Evolutionary conservation across 1,139 yeast genomes (phyloP).

Genomic region (Lodderomyces oxycetoniae): DNA sequence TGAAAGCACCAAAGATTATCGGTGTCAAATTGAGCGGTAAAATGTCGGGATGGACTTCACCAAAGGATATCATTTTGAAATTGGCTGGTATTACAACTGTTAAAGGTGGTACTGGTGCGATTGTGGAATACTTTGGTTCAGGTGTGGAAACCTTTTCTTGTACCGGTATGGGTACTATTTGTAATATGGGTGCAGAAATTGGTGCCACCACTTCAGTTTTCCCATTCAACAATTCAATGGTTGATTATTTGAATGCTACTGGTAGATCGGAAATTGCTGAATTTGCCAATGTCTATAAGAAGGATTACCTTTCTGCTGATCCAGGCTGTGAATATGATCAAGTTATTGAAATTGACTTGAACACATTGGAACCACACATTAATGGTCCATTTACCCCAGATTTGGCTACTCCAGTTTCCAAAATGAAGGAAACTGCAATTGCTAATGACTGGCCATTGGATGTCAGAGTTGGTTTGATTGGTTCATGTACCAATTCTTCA

Average conservation of each 20-base stretch:
- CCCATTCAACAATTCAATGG: constrained; percentile 93
- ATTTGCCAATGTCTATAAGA: constrained; percentile 69
- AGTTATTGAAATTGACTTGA: constrained; percentile 89
- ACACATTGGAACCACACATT: constrained; percentile 93
- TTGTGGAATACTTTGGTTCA: constrained; percentile 95
- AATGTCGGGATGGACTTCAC: constrained; percentile 97
- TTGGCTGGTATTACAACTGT: constrained; percentile 97
- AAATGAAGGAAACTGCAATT: constrained; percentile 83
- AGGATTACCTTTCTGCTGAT: constrained; percentile 83
- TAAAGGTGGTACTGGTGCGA: constrained; percentile 98
- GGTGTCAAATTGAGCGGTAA: constrained; percentile 97
- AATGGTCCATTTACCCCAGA: constrained; percentile 99
- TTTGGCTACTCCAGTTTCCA: constrained; percentile 94
- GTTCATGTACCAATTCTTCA: constrained; percentile 99
- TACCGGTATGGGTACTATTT: constrained; percentile 99
- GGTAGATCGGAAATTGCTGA: constrained; percentile 79
- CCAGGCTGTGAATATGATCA: constrained; percentile 95
- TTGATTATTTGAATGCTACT: constrained; percentile 83
- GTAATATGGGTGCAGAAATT: constrained; percentile 99
- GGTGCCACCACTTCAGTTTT: constrained; percentile 99
- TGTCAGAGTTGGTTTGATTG: constrained; percentile 93
- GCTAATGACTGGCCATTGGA: constrained; percentile 92
- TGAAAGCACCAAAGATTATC: constrained; percentile 95
- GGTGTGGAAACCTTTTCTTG: constrained; percentile 96
- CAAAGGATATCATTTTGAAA: constrained; percentile 94